Conservation (phyloP, 1,284 basidiomycete genomes). For the Cryptococcus floricola region DNA sequence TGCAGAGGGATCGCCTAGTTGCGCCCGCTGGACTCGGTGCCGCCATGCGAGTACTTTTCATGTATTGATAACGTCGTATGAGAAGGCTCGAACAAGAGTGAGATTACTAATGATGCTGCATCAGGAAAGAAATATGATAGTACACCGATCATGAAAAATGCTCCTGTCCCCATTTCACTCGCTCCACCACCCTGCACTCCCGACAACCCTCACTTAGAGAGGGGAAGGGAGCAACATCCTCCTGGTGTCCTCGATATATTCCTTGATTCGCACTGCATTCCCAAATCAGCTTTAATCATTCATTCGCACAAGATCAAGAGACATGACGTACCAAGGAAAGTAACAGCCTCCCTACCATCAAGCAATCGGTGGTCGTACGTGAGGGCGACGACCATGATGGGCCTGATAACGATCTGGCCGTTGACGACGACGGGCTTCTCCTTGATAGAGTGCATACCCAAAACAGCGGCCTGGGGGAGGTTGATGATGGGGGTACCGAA, state of each 20-base stretch:
- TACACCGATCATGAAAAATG: not conserved
- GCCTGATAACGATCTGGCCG: conserved; percentile 87
- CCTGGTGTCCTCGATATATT: conserved; percentile 65
- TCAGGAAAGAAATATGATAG: not conserved
- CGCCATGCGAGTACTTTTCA: no score
- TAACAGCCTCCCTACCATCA: conserved; percentile 93
- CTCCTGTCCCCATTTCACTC: not conserved
- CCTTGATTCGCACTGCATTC: conserved; percentile 61
- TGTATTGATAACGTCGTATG: no score
- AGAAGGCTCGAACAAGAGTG: no score
- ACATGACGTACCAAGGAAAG: conserved; percentile 78
- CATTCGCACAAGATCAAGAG: not conserved
- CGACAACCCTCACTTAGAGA: conserved; percentile 21
- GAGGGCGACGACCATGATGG: conserved; percentile 88
- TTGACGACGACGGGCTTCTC: conserved; percentile 89
- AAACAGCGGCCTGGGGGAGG: conserved; percentile 88
- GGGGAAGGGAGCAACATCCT: conserved; percentile 58
- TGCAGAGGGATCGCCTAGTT: no score
- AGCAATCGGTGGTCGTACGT: conserved; percentile 96
- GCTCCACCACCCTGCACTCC: not conserved
- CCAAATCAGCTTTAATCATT: conserved; percentile 1
- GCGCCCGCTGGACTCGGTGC: no score
- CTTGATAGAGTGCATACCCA: conserved; percentile 97
- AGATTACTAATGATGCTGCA: not conserved
- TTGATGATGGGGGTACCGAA: conserved; percentile 98